phyloP scores from a whole-genome alignment of 2,329 filamentous ascomycete genomes.

The Penicillium sp. region DNA sequence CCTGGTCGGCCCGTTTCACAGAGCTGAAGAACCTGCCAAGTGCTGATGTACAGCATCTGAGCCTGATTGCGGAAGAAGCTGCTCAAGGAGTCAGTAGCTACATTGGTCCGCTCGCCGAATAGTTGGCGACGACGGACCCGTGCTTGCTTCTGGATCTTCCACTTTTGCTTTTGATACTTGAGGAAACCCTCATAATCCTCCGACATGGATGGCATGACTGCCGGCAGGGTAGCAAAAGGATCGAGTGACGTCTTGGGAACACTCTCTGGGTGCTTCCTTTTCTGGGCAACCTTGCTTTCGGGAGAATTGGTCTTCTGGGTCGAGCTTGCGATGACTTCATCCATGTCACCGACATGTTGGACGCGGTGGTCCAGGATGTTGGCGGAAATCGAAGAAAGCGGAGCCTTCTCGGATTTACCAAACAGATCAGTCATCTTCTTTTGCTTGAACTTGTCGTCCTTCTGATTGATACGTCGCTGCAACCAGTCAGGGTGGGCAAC shows the following conservation, averaged over 20 bases:
- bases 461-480: slow-evolving; percentile 85
- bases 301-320: slow-evolving; percentile 64
- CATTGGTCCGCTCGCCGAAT: slow-evolving; percentile 77
- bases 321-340: slow-evolving; percentile 67
- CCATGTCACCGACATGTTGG: slow-evolving; percentile 64
- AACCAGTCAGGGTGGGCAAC: slow-evolving; percentile 97
- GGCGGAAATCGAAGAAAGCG: slow-evolving; percentile 68
- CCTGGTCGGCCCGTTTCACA: slow-evolving; percentile 79
- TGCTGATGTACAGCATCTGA: slow-evolving; percentile 82
- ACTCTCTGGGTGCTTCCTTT: slow-evolving; percentile 71
- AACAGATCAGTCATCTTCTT: slow-evolving; percentile 98
- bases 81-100: slow-evolving; percentile 61
- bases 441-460: slow-evolving; percentile 97
- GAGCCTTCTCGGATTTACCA: slow-evolving; percentile 57
- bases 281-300: slow-evolving; percentile 59
- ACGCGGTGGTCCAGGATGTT: slow-evolving; percentile 61
- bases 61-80: slow-evolving; percentile 87
- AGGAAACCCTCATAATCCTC: slow-evolving; percentile 87
- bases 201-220: slow-evolving; percentile 77
- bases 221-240: slow-evolving; percentile 77
- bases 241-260: slow-evolving; percentile 62
- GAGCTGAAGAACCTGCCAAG: slow-evolving; percentile 92
- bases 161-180: slow-evolving; percentile 95
- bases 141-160: slow-evolving; percentile 95
- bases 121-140: slow-evolving; percentile 81